Percentiles rank a stretch among this genome's conserved stretches.
Evolutionary conservation across 768 basidiomycete species (phyloP).

Genomic region (Neoboletus subvelutipes): DNA sequence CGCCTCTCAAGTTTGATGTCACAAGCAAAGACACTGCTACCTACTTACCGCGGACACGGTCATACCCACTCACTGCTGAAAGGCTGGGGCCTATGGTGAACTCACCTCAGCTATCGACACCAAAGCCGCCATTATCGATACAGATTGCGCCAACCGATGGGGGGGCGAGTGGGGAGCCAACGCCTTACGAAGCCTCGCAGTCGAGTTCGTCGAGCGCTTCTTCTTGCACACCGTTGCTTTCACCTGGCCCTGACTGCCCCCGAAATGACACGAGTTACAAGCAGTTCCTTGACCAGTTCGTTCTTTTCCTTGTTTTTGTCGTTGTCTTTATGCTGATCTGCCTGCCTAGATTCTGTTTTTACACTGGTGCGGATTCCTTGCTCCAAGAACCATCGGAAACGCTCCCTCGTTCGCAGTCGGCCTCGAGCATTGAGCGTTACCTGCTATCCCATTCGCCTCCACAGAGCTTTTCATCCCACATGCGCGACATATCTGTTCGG

Average conservation of each 20-base stretch:
- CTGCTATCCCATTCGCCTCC: constrained; percentile 38
- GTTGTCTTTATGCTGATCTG: constrained; percentile 2
- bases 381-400: constrained; percentile 28
- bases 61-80: constrained; percentile 33
- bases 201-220: constrained; percentile 46
- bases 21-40: constrained; percentile 21
- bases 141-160: constrained; percentile 8
- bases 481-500: constrained; percentile 23
- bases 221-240: constrained; percentile 42
- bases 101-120: constrained; percentile 1
- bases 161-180: constrained; percentile 39
- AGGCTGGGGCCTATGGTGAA: constrained; percentile 7
- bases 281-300: constrained; percentile 65
- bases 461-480: constrained; percentile 23
- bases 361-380: constrained; percentile 55
- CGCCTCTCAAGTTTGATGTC: constrained; percentile 34
- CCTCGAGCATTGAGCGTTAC: constrained; percentile 55
- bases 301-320: constrained; percentile 4
- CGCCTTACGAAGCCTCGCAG: constrained; percentile 47
- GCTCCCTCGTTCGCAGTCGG: constrained; percentile 45
- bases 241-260: constrained; percentile 36
- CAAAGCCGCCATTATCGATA: constrained; percentile 17
- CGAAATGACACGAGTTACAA: constrained; percentile 47
- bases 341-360: constrained; percentile 70
- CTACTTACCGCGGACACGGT: constrained; percentile 34